phyloP scores from a whole-genome alignment of 305 asterid genomes.

The Fraxinus angustifolia region DNA sequence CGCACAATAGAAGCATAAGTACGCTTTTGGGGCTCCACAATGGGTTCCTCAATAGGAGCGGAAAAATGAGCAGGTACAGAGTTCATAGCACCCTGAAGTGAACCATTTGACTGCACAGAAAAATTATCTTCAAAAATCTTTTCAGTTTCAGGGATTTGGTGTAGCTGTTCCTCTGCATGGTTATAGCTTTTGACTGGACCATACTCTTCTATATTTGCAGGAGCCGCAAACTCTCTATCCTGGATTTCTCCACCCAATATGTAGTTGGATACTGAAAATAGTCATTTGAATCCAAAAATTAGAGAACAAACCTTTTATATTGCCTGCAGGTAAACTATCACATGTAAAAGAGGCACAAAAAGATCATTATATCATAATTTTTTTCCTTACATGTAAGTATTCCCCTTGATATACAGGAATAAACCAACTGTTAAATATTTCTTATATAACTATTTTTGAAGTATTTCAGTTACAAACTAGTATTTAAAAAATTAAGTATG shows the following conservation, averaged over 20 bases:
- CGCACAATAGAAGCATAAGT: slow-evolving; percentile 99
- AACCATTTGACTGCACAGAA: slow-evolving; percentile 64
- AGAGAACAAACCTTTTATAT: neutral
- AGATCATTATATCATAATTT: neutral
- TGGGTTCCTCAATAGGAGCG: slow-evolving; percentile 61
- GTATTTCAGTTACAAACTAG: neutral
- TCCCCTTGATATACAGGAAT: neutral
- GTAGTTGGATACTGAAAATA: slow-evolving; percentile 57
- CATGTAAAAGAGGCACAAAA: neutral
- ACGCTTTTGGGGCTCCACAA: slow-evolving; percentile 73
- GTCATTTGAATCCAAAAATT: slow-evolving; percentile 1
- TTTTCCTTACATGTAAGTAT: neutral
- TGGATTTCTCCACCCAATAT: slow-evolving; percentile 61
- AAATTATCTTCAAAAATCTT: slow-evolving; percentile 52
- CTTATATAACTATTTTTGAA: neutral
- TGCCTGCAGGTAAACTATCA: neutral
- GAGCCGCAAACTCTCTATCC: slow-evolving; percentile 49
- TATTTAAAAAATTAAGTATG: neutral
- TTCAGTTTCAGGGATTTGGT: slow-evolving; percentile 58
- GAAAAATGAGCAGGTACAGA: slow-evolving; percentile 54
- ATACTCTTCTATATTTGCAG: slow-evolving; percentile 50
- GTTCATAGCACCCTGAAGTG: slow-evolving; percentile 56
- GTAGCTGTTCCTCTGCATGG: slow-evolving; percentile 59
- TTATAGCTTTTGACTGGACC: slow-evolving; percentile 44
- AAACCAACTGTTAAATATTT: neutral